Percentiles rank a stretch among this genome's conserved stretches.
Evolutionary conservation across 1,139 yeast genomes (phyloP).

Genomic region (Kluyveromyces marxianus): DNA sequence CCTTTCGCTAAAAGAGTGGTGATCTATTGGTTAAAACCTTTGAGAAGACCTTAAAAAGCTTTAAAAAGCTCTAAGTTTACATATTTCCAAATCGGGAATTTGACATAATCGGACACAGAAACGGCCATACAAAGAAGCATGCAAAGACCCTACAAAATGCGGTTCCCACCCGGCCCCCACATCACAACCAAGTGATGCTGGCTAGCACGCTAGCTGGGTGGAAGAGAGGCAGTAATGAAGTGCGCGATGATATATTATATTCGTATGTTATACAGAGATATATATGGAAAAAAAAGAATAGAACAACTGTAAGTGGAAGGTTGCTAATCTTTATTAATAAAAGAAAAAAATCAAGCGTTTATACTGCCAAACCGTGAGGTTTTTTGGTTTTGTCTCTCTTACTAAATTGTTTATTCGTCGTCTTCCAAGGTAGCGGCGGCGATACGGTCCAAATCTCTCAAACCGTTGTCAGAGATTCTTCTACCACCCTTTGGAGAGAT

Average conservation of each 20-base stretch:
- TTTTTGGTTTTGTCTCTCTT: neutral
- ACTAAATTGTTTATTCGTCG: constrained; percentile 52
- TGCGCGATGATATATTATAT: constrained; percentile 6
- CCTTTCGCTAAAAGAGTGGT: neutral
- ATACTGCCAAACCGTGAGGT: neutral
- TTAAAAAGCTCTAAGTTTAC: neutral
- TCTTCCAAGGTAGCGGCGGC: constrained; percentile 97
- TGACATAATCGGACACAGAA: neutral
- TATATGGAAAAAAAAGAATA: neutral
- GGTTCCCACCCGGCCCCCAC: no score
- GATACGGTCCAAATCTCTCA: constrained; percentile 99
- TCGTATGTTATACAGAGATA: constrained; percentile 7
- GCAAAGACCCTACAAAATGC: no score
- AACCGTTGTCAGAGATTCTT: constrained; percentile 99
- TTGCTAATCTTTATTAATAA: neutral
- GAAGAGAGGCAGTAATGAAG: neutral
- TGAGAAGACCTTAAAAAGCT: neutral
- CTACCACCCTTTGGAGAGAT: constrained; percentile 98
- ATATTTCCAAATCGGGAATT: constrained; percentile 3
- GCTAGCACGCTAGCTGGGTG: neutral
- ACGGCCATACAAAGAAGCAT: neutral
- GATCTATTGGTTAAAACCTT: no score
- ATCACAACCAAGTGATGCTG: neutral
- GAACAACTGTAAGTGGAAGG: neutral
- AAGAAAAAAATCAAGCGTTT: neutral